A percentile compares a stretch with the other conserved stretches of the same genome.
Evolutionary conservation across 2,329 filamentous ascomycete species (phyloP).

Genomic region (Amauroascus verrucosus): DNA sequence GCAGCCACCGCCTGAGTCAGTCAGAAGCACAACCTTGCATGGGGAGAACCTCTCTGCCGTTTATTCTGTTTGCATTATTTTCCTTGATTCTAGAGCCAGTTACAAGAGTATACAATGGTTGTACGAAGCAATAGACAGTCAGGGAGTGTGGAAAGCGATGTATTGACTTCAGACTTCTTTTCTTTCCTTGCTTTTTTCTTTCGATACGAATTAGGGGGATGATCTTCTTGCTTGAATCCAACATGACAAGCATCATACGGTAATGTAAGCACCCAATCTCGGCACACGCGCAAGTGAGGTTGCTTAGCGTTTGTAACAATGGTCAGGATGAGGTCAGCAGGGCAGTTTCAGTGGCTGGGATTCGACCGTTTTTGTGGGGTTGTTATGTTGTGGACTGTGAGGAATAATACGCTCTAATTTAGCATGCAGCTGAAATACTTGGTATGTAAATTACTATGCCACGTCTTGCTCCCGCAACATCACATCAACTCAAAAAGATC

Average conservation of each 20-base stretch:
- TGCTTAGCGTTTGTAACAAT: not conserved
- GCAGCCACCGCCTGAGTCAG: not conserved
- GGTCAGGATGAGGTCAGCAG: conserved; percentile 11
- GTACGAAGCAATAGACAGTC: not conserved
- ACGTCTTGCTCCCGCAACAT: not conserved
- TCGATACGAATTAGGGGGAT: conserved; percentile 9
- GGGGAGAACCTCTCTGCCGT: not conserved
- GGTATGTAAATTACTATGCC: not conserved
- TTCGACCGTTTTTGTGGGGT: conserved; percentile 2
- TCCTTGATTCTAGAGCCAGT: too few relatives aligned
- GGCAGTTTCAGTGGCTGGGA: conserved; percentile 2
- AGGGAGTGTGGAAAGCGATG: not conserved
- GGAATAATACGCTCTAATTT: not conserved
- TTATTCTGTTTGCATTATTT: not conserved
- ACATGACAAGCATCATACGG: conserved; percentile 5
- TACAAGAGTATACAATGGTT: not conserved
- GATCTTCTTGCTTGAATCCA: not conserved
- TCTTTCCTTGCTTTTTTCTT: not conserved
- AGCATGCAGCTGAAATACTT: not conserved
- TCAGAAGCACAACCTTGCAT: not conserved
- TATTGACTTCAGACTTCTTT: not conserved
- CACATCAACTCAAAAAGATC: not conserved
- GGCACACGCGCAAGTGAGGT: not conserved
- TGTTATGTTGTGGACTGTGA: conserved; percentile 1
- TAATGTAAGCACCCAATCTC: not conserved